Evolutionary conservation across 192 early-diverging fungal species (phyloP), one percentile per base, ranked within the genome.

Genomic region (Coemansia sp.): DNA sequence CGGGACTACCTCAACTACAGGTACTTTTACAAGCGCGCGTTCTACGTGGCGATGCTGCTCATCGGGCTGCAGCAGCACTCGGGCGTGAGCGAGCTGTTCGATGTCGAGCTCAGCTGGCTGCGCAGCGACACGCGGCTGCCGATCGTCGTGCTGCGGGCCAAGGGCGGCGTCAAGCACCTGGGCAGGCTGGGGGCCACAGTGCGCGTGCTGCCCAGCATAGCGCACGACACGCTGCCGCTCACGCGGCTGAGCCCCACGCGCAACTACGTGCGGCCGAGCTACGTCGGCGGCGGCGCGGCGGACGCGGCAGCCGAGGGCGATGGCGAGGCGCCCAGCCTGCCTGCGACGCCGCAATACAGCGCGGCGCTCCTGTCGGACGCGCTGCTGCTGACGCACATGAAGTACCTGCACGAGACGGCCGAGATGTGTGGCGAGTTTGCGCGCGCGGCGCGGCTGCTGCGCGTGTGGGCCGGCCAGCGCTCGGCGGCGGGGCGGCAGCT

Each of bases 11-110:
- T 96, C 67, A 97, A 99, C 83, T 87, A 91, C 73, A 83, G 97
- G 46, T 99, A 99, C 79, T 93, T 95, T 71, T 88, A 97, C 86
- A 99, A 99, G 69, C 88, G 96, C 35, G 93, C 96, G 7, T 96
- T 91, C 64, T 99, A 96, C 75, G 79, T 98, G 39, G 84, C 95
- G 1, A 83, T 93, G 24, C 71, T 96, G 10, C 47, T 57, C 8
- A 38, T 54, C 19, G 69, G 59, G 24, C 38, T 83, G 61, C 62
- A 66, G 41, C 90, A 42, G 54, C 53, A 56, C 53, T 76, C 82
- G 27, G 81, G 83, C 22, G 70, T 84, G n/a, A 71, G 65, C 10
- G 83, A 89, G 39, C 47, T 70, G 19, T 70, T 88, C 24, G 86
- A 84, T 9, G 68, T 85, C 12, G 85, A 83, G 45, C 86, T 87